These are phyloP conservation scores for Penicillium corylophilum DNA, from an alignment of 2,329 filamentous ascomycete species.

Conservation along the genomic window DNA sequence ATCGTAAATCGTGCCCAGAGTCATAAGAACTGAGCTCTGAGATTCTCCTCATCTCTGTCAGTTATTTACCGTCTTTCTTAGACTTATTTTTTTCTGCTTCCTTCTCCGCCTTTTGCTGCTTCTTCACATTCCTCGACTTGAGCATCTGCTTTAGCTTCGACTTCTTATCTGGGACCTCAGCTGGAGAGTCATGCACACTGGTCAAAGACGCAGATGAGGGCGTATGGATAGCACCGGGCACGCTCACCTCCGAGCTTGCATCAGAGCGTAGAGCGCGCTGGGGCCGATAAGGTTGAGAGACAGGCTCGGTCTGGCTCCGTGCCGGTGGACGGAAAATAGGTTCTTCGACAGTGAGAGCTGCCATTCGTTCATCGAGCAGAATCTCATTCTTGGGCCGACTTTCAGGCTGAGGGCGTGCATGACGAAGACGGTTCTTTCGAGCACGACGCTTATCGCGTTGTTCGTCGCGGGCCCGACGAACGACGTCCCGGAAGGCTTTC, in stretches of 20 bases:
- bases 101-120: slow-evolving; percentile 8
- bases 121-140: slow-evolving; percentile 17
- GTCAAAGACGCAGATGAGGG: slow-evolving; percentile 9
- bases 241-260: slow-evolving; percentile 10
- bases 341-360: slow-evolving; percentile 14
- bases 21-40: not conserved
- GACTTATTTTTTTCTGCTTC: slow-evolving; percentile 1
- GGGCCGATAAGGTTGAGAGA: not conserved
- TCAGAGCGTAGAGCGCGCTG: slow-evolving; percentile 1
- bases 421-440: slow-evolving; percentile 24
- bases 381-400: slow-evolving; percentile 7
- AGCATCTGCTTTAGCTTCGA: slow-evolving; percentile 20
- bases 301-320: slow-evolving; percentile 1
- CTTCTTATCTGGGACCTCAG: slow-evolving; percentile 15
- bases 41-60: no score
- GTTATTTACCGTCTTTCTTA: not conserved
- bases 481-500: slow-evolving; percentile 38
- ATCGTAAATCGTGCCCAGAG: not conserved
- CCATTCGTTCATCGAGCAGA: slow-evolving; percentile 21
- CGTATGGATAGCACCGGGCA: not conserved
- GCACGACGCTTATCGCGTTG: slow-evolving; percentile 30
- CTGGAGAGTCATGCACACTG: slow-evolving; percentile 11
- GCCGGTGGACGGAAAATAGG: not conserved
- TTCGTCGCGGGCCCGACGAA: slow-evolving; percentile 38
- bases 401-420: slow-evolving; percentile 9